Conservation (phyloP, 1,139 yeast species). For the Candida sanyaensis region DNA sequence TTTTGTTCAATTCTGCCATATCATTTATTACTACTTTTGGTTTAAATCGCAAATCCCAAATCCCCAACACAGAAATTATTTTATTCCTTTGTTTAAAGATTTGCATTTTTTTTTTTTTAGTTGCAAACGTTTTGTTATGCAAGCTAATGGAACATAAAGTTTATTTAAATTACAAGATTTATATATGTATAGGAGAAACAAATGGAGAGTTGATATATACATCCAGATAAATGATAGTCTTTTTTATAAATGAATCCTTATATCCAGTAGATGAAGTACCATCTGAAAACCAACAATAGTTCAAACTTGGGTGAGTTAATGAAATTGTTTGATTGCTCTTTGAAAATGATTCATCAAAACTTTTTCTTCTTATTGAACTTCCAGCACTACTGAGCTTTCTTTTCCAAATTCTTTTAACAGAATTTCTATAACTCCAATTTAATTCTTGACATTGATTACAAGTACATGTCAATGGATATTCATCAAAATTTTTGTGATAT, state of each 20-base stretch:
- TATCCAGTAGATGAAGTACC: neutral
- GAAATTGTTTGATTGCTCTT: neutral
- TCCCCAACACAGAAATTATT: no score
- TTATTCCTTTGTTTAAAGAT: no score
- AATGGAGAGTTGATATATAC: conserved; percentile 1
- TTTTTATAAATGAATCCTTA: neutral
- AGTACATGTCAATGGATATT: neutral
- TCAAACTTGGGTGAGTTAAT: neutral
- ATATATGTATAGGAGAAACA: neutral
- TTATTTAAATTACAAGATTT: neutral
- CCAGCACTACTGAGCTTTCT: neutral
- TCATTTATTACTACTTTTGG: no score
- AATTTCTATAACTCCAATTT: neutral
- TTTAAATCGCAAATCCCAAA: no score
- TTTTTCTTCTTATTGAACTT: neutral
- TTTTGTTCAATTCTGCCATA: no score
- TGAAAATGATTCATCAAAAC: neutral
- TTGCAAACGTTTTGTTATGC: no score
- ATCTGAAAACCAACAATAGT: neutral
- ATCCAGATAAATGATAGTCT: neutral
- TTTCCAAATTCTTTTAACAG: neutral
- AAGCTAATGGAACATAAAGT: neutral
- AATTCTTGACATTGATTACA: neutral
- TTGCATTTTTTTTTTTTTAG: no score
- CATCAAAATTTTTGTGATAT: neutral